phyloP scores from a whole-genome alignment of 108 stramenopile species.

The Nannochloropsis granulata region DNA sequence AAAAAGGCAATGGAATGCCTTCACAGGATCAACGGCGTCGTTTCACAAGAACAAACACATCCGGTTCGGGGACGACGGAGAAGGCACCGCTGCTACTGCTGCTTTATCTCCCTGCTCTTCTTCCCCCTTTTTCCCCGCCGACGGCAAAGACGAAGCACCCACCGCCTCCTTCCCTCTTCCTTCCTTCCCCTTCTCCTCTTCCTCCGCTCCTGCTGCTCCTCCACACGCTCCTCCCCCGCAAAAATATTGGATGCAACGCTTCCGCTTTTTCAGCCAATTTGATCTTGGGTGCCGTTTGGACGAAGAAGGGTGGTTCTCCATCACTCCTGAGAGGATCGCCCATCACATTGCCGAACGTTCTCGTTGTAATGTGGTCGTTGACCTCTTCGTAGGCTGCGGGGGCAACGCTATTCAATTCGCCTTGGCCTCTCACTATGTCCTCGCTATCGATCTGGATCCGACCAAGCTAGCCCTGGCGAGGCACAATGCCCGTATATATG shows the following conservation, averaged over 20 bases:
- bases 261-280: conserved; percentile 69
- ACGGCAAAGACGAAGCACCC: background rate
- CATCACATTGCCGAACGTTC: conserved; percentile 56
- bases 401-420: conserved; percentile 78
- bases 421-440: conserved; percentile 50
- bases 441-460: conserved; percentile 74
- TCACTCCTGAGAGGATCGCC: conserved; percentile 85
- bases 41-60: background rate
- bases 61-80: background rate
- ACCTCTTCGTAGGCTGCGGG: conserved; percentile 84
- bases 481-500: conserved; percentile 78
- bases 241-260: conserved; percentile 88
- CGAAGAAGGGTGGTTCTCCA: conserved; percentile 87
- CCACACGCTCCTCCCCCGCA: conserved; percentile 38
- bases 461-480: conserved; percentile 67
- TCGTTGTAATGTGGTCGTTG: conserved; percentile 51
- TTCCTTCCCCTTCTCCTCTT: background rate
- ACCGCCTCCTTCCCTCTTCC: background rate
- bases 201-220: background rate
- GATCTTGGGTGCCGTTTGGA: conserved; percentile 75
- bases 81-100: background rate
- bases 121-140: background rate
- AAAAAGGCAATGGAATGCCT: background rate
- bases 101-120: background rate
- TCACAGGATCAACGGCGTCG: background rate